These are phyloP conservation scores for Rhizopus arrhizus DNA, from an alignment of 371 early-diverging fungal species.

Conservation along the genomic window DNA sequence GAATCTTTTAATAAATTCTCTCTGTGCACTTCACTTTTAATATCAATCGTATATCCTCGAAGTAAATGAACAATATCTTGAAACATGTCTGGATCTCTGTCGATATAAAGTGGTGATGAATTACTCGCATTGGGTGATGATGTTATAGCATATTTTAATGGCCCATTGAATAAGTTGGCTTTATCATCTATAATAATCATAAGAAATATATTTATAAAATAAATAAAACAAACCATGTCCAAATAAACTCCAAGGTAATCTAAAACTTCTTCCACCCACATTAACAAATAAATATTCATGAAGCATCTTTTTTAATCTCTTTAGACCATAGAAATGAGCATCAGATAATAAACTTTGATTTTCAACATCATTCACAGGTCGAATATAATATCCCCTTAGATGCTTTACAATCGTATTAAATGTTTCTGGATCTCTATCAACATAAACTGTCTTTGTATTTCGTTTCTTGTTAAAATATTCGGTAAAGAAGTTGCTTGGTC, in stretches of 20 bases:
- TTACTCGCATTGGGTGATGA: conserved; percentile 25
- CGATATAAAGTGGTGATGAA: conserved; percentile 55
- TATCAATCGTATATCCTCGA: conserved; percentile 62
- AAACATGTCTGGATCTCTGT: conserved; percentile 65
- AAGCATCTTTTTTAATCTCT: conserved; percentile 45
- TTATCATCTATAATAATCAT: conserved; percentile 33
- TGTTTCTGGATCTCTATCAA: conserved; percentile 61
- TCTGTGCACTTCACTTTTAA: conserved; percentile 64
- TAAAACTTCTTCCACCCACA: conserved; percentile 50
- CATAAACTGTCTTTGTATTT: conserved; percentile 44
- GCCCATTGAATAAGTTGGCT: conserved; percentile 50
- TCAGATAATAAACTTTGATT: conserved; percentile 55
- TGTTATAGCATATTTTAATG: conserved; percentile 35
- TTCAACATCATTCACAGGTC: conserved; percentile 52
- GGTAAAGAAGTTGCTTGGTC: conserved; percentile 50
- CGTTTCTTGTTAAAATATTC: conserved; percentile 40
- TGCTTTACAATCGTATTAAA: conserved; percentile 62
- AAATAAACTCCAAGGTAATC: conserved; percentile 45
- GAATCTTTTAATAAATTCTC: conserved; percentile 65
- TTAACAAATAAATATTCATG: conserved; percentile 51
- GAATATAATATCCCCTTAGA: conserved; percentile 63
- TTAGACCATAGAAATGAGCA: conserved; percentile 56
- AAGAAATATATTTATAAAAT: neutral
- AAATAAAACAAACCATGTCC: conserved; percentile 29
- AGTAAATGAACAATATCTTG: conserved; percentile 61